Evolutionary conservation across 2,329 filamentous ascomycete species (phyloP).

Genomic region (Colletotrichum lindemuthianum): DNA sequence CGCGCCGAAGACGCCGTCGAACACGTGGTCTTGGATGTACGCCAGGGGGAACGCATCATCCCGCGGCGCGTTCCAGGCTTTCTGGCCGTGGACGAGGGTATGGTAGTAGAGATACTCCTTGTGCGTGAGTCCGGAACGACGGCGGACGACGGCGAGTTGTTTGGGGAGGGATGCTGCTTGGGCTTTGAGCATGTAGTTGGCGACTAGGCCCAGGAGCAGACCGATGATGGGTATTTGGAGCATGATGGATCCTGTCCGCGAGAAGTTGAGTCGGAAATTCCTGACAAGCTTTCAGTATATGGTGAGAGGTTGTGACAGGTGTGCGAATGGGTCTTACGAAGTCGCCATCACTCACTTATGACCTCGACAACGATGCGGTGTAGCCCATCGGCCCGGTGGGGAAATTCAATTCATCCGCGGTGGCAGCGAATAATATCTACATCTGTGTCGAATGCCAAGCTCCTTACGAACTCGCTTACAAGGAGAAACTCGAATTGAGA

Average conservation of each 20-base stretch:
- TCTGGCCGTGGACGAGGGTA: constrained; percentile 17
- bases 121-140: constrained; percentile 14
- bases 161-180: neutral
- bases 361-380: too few relatives aligned
- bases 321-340: too few relatives aligned
- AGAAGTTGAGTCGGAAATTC: too few relatives aligned
- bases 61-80: constrained; percentile 13
- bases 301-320: too few relatives aligned
- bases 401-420: too few relatives aligned
- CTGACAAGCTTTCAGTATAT: too few relatives aligned
- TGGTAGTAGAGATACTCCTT: constrained; percentile 22
- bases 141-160: constrained; percentile 19
- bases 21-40: constrained; percentile 21
- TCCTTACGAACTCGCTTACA: too few relatives aligned
- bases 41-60: constrained; percentile 10
- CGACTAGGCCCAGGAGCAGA: neutral
- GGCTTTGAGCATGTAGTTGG: neutral
- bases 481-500: too few relatives aligned
- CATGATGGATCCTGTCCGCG: neutral
- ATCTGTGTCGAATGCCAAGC: too few relatives aligned
- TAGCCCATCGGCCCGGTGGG: too few relatives aligned
- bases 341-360: too few relatives aligned
- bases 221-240: neutral
- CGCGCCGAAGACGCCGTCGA: constrained; percentile 21
- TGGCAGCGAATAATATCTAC: too few relatives aligned